Evolutionary conservation across 805 yeast species (phyloP), one percentile per base, ranked within the genome.

Genomic region (Lipomyces sp.): DNA sequence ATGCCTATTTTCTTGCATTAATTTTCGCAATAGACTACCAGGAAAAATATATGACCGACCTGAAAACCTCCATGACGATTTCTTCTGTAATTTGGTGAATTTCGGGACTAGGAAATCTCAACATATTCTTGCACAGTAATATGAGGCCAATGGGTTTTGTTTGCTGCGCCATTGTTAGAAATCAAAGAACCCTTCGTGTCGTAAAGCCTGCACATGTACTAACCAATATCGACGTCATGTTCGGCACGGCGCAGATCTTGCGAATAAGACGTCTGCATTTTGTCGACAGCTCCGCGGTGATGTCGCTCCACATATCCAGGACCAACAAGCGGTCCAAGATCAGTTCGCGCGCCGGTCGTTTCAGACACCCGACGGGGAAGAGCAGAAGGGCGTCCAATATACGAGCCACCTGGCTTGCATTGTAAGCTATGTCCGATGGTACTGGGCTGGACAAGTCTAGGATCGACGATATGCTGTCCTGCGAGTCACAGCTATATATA

Each of bases 141-240:
- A n/a, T n/a, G 11, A 51, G 11, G 3, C 42, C 49, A 6, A 28
- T 22, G 2, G 48, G 38, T 26, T 41, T 18, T 18, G 18, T 45
- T 42, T 53, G 57, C 45, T 47, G 42, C 8, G 34, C 13, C n/a
- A n/a, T n/a, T n/a, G n/a, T n/a, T n/a, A n/a, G n/a, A n/a, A n/a
- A n/a, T n/a, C n/a, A n/a, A n/a, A n/a, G n/a, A n/a, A n/a, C n/a
- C n/a, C n/a, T n/a, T n/a, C n/a, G n/a, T n/a, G n/a, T n/a, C n/a
- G n/a, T n/a, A n/a, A n/a, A n/a, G n/a, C n/a, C n/a, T n/a, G n/a
- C n/a, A 26, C 22, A 19, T 16, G 34, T 6, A n/a, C 49, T 24
- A 45, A 45, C 54, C 40, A 52, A 8, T 22, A 42, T 33, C 4
- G 57, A 38, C 2, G 45, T 42, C 55, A 49, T 53, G 28, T 42